Percentiles rank a stretch among this genome's conserved stretches.
phyloP scores from a whole-genome alignment of 2,329 filamentous ascomycete species.

The Trichothecium sympodiale region DNA sequence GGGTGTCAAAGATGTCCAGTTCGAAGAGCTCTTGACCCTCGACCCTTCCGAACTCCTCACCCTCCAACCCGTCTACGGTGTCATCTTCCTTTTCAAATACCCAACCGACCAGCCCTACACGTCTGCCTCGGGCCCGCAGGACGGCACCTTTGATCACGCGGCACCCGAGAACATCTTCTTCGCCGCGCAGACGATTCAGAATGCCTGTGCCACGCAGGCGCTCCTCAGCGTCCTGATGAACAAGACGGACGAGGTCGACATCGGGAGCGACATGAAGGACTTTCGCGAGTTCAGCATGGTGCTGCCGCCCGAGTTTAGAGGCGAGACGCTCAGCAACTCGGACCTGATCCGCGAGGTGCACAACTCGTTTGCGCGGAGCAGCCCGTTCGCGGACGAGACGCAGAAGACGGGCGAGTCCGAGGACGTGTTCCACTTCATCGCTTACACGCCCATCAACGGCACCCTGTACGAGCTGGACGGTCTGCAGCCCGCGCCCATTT shows the following conservation, averaged over 20 bases:
- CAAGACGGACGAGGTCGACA: slow-evolving; percentile 58
- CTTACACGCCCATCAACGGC: slow-evolving; percentile 73
- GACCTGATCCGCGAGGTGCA: slow-evolving; percentile 68
- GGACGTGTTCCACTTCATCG: slow-evolving; percentile 96
- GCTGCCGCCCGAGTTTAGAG: slow-evolving; percentile 63
- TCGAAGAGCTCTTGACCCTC: slow-evolving; percentile 88
- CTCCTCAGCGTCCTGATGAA: slow-evolving; percentile 87
- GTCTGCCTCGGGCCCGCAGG: slow-evolving; percentile 46
- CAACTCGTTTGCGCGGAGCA: slow-evolving; percentile 81
- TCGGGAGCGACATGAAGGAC: slow-evolving; percentile 59
- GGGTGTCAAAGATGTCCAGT: slow-evolving; percentile 87
- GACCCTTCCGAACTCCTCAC: slow-evolving; percentile 63
- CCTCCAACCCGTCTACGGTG: slow-evolving; percentile 75
- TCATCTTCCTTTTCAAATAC: slow-evolving; percentile 99
- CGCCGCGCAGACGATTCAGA: slow-evolving; percentile 94
- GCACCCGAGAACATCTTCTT: slow-evolving; percentile 77
- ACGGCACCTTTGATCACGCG: slow-evolving; percentile 75
- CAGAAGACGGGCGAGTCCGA: slow-evolving; percentile 56
- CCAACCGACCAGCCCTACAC: slow-evolving; percentile 58
- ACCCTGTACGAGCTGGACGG: slow-evolving; percentile 91
- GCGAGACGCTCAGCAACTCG: slow-evolving; percentile 50
- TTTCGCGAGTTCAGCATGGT: slow-evolving; percentile 85
- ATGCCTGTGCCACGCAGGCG: slow-evolving; percentile 94
- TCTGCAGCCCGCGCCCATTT: slow-evolving; percentile 83
- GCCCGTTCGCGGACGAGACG: slow-evolving; percentile 89